phyloP scores from a whole-genome alignment of 768 basidiomycete genomes.

The Trametes elegans region DNA sequence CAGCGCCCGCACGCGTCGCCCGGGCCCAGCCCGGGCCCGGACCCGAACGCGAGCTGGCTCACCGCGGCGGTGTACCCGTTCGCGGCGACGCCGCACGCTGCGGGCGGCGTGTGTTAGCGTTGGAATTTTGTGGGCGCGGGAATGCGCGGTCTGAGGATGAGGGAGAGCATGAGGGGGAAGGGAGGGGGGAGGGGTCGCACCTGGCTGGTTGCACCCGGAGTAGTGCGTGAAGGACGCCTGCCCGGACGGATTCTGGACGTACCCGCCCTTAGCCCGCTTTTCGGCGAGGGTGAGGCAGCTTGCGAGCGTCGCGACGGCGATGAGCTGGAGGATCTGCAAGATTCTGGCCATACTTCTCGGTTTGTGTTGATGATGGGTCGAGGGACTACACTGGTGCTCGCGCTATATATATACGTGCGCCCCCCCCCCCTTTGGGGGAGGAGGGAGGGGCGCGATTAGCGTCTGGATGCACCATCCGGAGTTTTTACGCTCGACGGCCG shows the following conservation, averaged over 20 bases:
- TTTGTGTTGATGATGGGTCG: neutral
- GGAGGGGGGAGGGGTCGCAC: conserved; percentile 27
- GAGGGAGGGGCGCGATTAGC: neutral
- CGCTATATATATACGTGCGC: neutral
- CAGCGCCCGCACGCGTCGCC: conserved; percentile 65
- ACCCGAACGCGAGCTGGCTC: conserved; percentile 55
- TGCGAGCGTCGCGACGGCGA: conserved; percentile 16
- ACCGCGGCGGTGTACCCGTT: conserved; percentile 55
- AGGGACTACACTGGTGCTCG: neutral
- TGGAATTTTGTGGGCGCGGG: no score
- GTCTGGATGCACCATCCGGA: no score
- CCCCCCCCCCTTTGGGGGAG: neutral
- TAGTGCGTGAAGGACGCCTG: conserved; percentile 58
- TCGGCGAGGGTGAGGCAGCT: conserved; percentile 14
- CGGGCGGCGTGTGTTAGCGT: no score
- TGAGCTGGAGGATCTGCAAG: conserved; percentile 6
- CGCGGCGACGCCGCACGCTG: conserved; percentile 53
- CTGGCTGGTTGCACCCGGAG: conserved; percentile 47
- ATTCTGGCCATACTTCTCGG: conserved; percentile 3
- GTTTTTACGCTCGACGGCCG: neutral
- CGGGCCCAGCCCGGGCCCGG: conserved; percentile 45
- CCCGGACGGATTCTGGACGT: conserved; percentile 52
- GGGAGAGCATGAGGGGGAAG: no score
- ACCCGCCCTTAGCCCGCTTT: conserved; percentile 45
- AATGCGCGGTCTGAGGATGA: no score